Evolutionary conservation across 306 rosid species (phyloP).

Genomic region (Cucurbita maxima): DNA sequence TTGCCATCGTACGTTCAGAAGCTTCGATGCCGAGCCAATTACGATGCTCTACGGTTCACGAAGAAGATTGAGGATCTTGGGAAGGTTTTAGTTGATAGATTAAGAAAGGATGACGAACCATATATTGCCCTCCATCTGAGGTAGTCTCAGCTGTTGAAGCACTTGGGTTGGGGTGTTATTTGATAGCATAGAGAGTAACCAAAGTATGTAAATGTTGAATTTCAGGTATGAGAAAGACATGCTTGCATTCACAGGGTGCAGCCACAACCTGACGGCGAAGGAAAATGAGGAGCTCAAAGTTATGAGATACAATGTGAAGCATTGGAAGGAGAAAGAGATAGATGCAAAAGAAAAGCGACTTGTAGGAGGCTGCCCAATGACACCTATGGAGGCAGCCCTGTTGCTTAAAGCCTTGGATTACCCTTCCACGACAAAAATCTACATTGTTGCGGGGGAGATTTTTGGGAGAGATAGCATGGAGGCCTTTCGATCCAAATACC

Average conservation of each 20-base stretch:
- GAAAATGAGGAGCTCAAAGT: conserved; percentile 60
- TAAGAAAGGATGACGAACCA: conserved; percentile 55
- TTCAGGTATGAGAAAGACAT: conserved; percentile 95
- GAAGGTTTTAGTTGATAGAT: conserved; percentile 49
- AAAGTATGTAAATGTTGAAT: background rate
- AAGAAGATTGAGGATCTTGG: conserved; percentile 84
- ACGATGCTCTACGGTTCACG: conserved; percentile 58
- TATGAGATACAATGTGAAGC: conserved; percentile 83
- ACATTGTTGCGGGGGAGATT: conserved; percentile 93
- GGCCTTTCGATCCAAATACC: conserved; percentile 50
- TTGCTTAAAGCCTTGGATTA: conserved; percentile 96
- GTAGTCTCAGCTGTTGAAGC: conserved; percentile 16
- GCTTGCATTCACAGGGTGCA: conserved; percentile 98
- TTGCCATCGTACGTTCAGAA: conserved; percentile 71
- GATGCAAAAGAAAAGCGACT: conserved; percentile 50
- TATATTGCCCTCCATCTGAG: conserved; percentile 88
- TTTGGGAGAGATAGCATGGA: conserved; percentile 68
- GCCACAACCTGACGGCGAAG: conserved; percentile 59
- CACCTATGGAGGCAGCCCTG: conserved; percentile 87
- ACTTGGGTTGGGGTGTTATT: background rate
- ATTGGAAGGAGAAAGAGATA: conserved; percentile 97
- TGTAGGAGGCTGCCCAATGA: conserved; percentile 95
- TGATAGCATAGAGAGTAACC: background rate
- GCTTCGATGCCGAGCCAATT: conserved; percentile 84
- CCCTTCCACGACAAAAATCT: conserved; percentile 82